Base-by-base conservation (phyloP, 371 early-diverging fungal species). In the Fennellomyces sp. region DNA sequence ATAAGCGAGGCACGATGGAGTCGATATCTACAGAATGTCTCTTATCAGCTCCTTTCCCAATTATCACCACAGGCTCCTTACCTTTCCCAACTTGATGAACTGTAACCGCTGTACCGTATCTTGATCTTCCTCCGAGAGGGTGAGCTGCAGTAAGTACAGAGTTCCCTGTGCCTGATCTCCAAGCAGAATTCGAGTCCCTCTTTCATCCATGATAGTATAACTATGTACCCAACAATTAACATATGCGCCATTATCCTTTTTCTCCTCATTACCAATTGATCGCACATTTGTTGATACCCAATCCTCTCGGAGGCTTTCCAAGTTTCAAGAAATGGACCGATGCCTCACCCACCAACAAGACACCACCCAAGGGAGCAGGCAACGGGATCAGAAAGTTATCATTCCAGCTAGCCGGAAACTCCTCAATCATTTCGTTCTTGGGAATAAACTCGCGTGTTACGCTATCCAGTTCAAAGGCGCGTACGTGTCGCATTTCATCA, bases 1-100 rank as follows among this genome's bases (percentile, higher is more conserved):
- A 63, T 92, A 94, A 3, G 81, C 71, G 29, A 97, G 67, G n/a
- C 86, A 80, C 5, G 91, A 84, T 5, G 94, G 86, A 6, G 82
- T 70, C 4, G 92, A 82, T 19, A 80, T 84, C 71, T 84, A 51
- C 19, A n/a, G n/a, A 4, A 3, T 3, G 30, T 2, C 13, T 17
- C 23, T 5, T 39, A 39, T 17, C 45, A 17, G 35, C n/a, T 45
- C 45, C 5, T 45, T 45, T 45, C 45, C 45, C 21, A 45, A 45
- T 1, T 19, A 17, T 45, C 23, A 45, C 5, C 19, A 49, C 13
- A n/a, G 3, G 27, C n/a, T n/a, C n/a, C 5, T 26, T 21, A 49
- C 49, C 49, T 2, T 26, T 49, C 49, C 49, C 19, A 49, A 13
- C 13, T 49, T 19, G 3, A 49, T 23, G 2, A 54, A 26, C 17